Conservation (phyloP, 2,329 filamentous ascomycete species). For the Bipolaris gigantea region DNA sequence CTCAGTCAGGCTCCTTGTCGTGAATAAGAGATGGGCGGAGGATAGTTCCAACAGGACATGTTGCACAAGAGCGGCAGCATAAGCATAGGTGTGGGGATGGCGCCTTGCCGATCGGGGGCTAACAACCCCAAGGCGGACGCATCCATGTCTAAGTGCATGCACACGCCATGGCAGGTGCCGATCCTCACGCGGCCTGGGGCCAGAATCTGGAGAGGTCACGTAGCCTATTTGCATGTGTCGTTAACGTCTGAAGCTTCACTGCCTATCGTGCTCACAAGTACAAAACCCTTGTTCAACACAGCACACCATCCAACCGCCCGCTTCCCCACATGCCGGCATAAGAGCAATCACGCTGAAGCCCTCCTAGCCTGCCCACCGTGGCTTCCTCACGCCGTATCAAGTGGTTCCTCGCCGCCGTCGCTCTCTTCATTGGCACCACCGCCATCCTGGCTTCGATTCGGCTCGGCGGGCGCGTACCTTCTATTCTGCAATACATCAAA, state of each 20-base stretch:
- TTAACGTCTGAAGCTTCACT: neutral
- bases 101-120: constrained; percentile 7
- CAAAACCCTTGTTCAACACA: constrained; percentile 10
- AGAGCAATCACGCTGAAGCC: neutral
- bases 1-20: neutral
- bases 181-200: constrained; percentile 1
- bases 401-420: constrained; percentile 55
- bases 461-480: constrained; percentile 60
- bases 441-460: constrained; percentile 70
- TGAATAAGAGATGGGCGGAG: neutral
- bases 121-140: neutral
- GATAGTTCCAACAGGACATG: constrained; percentile 6
- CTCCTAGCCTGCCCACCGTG: constrained; percentile 7
- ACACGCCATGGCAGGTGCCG: constrained; percentile 1
- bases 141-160: neutral
- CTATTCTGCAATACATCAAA: constrained; percentile 61
- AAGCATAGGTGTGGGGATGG: constrained; percentile 8
- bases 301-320: constrained; percentile 14
- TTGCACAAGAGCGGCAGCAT: constrained; percentile 10
- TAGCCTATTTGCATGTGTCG: constrained; percentile 6
- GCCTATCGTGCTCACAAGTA: constrained; percentile 10
- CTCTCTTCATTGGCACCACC: constrained; percentile 59
- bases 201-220: constrained; percentile 12
- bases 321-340: constrained; percentile 17
- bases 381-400: constrained; percentile 21